Conservation (phyloP, 805 yeast genomes). For the Teunomyces panamensis region DNA sequence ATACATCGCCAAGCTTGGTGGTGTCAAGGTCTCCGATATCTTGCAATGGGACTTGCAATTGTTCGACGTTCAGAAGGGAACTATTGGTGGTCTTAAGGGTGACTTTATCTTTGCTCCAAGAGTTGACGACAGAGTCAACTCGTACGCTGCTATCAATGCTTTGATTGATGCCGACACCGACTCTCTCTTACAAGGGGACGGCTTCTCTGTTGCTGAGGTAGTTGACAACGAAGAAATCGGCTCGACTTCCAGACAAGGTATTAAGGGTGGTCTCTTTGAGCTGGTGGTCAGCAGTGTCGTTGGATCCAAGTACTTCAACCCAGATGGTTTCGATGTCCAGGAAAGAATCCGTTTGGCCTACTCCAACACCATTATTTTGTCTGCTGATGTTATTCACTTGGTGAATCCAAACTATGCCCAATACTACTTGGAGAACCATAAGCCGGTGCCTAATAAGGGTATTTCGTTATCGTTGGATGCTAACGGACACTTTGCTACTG, state of each 20-base stretch:
- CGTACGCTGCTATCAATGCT: constrained; percentile 66
- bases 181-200: constrained; percentile 22
- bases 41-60: constrained; percentile 73
- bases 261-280: constrained; percentile 73
- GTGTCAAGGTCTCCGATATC: constrained; percentile 57
- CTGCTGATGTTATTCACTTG: constrained; percentile 84
- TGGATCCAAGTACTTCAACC: constrained; percentile 23
- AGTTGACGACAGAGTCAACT: constrained; percentile 80
- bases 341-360: constrained; percentile 41
- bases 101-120: constrained; percentile 83
- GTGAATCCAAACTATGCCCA: constrained; percentile 70
- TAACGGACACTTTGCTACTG: constrained; percentile 82
- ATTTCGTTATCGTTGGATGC: constrained; percentile 69
- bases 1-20: constrained; percentile 61
- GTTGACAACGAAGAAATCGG: constrained; percentile 86
- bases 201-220: constrained; percentile 59
- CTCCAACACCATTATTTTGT: constrained; percentile 75
- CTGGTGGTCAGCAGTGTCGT: constrained; percentile 57
- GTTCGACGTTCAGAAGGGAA: constrained; percentile 78
- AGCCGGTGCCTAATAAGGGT: constrained; percentile 78
- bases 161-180: constrained; percentile 42
- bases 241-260: constrained; percentile 76
- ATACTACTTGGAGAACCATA: constrained; percentile 75
- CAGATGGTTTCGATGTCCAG: constrained; percentile 15
- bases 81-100: constrained; percentile 70